Conservation (phyloP, 2,329 filamentous ascomycete species). For the Xylariales sp. region DNA sequence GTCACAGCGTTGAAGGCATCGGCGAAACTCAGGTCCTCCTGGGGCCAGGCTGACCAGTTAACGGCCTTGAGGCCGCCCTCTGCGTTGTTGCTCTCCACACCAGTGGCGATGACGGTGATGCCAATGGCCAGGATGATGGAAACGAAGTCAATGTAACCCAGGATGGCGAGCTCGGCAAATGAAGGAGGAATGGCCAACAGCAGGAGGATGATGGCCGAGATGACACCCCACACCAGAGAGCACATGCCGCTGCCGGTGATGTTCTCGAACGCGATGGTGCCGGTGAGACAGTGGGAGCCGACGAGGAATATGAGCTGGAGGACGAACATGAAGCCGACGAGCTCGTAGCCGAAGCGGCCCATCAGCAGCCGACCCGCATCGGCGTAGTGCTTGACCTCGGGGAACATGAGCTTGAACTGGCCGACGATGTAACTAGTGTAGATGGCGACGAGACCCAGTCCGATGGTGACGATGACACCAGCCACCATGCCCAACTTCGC, state of each 20-base stretch:
- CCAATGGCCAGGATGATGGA: conserved; percentile 55
- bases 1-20: conserved; percentile 48
- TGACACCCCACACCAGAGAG: conserved; percentile 53
- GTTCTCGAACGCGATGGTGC: conserved; percentile 57
- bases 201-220: conserved; percentile 50
- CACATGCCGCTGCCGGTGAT: conserved; percentile 52
- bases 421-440: conserved; percentile 44
- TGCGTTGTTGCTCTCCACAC: conserved; percentile 27
- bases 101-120: conserved; percentile 56
- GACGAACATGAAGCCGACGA: conserved; percentile 49
- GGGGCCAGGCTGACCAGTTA: conserved; percentile 27
- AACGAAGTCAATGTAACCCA: conserved; percentile 54
- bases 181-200: conserved; percentile 53
- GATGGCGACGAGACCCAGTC: conserved; percentile 40
- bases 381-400: conserved; percentile 32
- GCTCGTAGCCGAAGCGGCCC: conserved; percentile 47
- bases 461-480: conserved; percentile 37
- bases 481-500: conserved; percentile 50
- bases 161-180: conserved; percentile 51
- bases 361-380: conserved; percentile 54
- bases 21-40: conserved; percentile 32
- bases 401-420: conserved; percentile 30
- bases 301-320: conserved; percentile 61
- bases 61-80: conserved; percentile 11
- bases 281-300: conserved; percentile 58